A percentile compares a stretch with the other conserved stretches of the same genome.
Conservation (phyloP, 2,329 filamentous ascomycete genomes). For the Geosmithia flava region DNA sequence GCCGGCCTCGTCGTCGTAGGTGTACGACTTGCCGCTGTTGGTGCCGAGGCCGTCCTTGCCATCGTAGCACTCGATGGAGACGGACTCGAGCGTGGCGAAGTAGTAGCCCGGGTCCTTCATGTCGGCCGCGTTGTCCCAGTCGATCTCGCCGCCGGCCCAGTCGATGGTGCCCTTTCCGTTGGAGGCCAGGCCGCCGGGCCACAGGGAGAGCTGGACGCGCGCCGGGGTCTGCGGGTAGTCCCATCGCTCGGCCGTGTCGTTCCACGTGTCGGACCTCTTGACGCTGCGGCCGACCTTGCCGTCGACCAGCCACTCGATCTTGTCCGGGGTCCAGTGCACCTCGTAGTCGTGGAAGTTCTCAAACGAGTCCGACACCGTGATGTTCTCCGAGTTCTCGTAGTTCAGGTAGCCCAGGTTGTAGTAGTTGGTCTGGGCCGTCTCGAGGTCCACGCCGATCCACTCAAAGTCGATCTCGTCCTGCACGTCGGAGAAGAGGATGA, state of each 20-base stretch:
- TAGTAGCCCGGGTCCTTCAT: constrained; percentile 82
- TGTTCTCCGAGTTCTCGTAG: constrained; percentile 67
- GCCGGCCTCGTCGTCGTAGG: constrained; percentile 51
- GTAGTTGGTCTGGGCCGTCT: constrained; percentile 81
- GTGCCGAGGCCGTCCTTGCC: constrained; percentile 47
- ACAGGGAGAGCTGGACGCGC: constrained; percentile 86
- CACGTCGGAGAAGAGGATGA: constrained; percentile 88
- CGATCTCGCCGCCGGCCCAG: constrained; percentile 84
- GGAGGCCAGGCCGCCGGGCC: constrained; percentile 73
- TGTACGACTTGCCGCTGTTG: constrained; percentile 61
- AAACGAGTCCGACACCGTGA: constrained; percentile 59
- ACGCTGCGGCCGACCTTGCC: constrained; percentile 64
- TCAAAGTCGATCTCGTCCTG: constrained; percentile 99
- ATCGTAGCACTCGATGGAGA: constrained; percentile 80
- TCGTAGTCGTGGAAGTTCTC: constrained; percentile 78
- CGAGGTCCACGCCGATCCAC: constrained; percentile 72
- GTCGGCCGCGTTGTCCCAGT: constrained; percentile 66
- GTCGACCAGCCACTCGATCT: constrained; percentile 78
- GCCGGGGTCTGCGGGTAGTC: constrained; percentile 84
- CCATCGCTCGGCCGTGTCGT: constrained; percentile 69
- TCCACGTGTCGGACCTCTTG: constrained; percentile 73
- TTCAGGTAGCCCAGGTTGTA: constrained; percentile 90
- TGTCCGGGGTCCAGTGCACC: constrained; percentile 82
- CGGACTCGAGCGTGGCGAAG: constrained; percentile 65
- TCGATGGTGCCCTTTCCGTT: constrained; percentile 77